These are phyloP conservation scores for Emericellopsis atlantica DNA, from an alignment of 2,329 filamentous ascomycete genomes.

Conservation along the genomic window DNA sequence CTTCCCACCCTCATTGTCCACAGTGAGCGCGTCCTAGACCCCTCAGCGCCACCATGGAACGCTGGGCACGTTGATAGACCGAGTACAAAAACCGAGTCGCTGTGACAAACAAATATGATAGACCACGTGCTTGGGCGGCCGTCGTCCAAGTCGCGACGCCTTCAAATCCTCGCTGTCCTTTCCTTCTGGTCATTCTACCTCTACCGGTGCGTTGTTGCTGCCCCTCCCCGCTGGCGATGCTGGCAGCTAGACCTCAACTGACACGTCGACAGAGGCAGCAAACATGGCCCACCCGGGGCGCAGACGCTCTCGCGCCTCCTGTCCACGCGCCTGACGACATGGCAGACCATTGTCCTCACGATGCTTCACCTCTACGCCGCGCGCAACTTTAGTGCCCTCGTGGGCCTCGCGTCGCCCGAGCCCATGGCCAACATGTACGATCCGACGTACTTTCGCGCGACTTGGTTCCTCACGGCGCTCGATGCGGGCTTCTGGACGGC, in stretches of 20 bases:
- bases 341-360: constrained; percentile 80
- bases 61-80: no score
- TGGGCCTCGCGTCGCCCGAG: constrained; percentile 84
- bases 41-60: no score
- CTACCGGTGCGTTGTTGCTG: constrained; percentile 40
- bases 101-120: constrained; percentile 31
- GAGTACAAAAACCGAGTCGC: no score
- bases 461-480: constrained; percentile 88
- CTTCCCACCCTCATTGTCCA: no score
- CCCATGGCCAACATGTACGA: constrained; percentile 91
- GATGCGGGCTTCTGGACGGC: constrained; percentile 98
- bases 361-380: constrained; percentile 85
- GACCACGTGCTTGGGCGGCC: constrained; percentile 89
- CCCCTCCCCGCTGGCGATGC: background rate
- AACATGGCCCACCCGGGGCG: constrained; percentile 73
- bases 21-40: no score
- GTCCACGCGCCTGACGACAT: constrained; percentile 62
- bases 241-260: background rate
- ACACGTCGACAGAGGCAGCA: constrained; percentile 52
- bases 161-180: constrained; percentile 84
- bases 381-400: constrained; percentile 85
- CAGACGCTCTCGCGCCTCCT: constrained; percentile 60
- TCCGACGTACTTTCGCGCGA: constrained; percentile 84
- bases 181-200: constrained; percentile 86
- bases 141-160: constrained; percentile 80